These are phyloP conservation scores for Prunella vulgaris DNA, from an alignment of 257 asterid genomes.

Conservation along the genomic window DNA sequence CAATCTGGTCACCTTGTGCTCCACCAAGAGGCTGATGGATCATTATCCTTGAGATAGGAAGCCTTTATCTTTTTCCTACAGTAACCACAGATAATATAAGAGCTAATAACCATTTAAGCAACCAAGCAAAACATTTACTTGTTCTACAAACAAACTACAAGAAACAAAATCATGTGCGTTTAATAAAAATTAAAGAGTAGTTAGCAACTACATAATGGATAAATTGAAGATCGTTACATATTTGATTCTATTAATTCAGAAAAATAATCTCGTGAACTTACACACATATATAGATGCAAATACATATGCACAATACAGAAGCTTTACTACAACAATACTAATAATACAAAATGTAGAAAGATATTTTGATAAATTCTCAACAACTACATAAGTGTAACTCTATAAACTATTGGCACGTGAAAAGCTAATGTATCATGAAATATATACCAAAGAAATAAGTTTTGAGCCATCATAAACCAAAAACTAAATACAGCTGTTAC, in stretches of 20 bases:
- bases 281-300: too few relatives aligned
- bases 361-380: background rate
- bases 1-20: constrained; percentile 81
- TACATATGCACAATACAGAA: too few relatives aligned
- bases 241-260: too few relatives aligned
- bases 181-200: too few relatives aligned
- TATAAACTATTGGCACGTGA: background rate
- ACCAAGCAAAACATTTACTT: background rate
- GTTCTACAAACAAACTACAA: constrained; percentile 11
- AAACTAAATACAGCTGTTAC: background rate
- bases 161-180: constrained; percentile 42
- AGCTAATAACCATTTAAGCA: background rate
- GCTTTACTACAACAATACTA: too few relatives aligned
- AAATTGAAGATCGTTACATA: too few relatives aligned
- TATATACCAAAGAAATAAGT: background rate
- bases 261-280: too few relatives aligned
- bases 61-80: constrained; percentile 73
- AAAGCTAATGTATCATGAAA: background rate
- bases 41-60: constrained; percentile 90
- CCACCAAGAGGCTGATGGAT: constrained; percentile 96
- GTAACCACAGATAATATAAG: constrained; percentile 14
- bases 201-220: too few relatives aligned
- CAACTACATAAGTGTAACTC: background rate
- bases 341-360: background rate
- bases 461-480: background rate